Evolutionary conservation across 768 basidiomycete species (phyloP).

Genomic region (Suillus luteus): DNA sequence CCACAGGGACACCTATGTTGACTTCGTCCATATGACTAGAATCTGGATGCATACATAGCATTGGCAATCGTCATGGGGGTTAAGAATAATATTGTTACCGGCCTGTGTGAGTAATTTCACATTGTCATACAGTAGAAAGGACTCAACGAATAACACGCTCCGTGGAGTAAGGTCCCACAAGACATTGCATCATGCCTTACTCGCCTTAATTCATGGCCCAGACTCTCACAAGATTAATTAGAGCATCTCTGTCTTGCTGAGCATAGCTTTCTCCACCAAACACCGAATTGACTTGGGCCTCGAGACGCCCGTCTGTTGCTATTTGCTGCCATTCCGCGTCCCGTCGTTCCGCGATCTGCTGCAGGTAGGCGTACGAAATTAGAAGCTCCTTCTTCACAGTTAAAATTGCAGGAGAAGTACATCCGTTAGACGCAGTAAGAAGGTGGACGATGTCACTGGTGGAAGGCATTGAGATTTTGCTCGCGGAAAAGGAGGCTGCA

Average conservation of each 20-base stretch:
- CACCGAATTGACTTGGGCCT: slow-evolving; percentile 26
- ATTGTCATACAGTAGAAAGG: neutral
- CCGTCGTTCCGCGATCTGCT: slow-evolving; percentile 26
- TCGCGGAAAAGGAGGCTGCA: slow-evolving; percentile 26
- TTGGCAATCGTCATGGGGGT: neutral
- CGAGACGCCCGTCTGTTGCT: slow-evolving; percentile 28
- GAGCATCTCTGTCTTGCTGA: slow-evolving; percentile 3
- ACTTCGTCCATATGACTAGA: neutral
- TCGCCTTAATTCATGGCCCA: slow-evolving; percentile 14
- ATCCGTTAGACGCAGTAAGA: slow-evolving; percentile 29
- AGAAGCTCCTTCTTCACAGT: slow-evolving; percentile 43
- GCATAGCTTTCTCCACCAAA: slow-evolving; percentile 24
- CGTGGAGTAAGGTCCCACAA: neutral
- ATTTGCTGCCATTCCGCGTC: slow-evolving; percentile 38
- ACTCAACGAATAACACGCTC: neutral
- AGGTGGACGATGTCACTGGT: slow-evolving; percentile 22
- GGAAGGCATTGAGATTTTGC: slow-evolving; percentile 26
- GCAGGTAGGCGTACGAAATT: slow-evolving; percentile 41
- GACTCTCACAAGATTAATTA: slow-evolving; percentile 8
- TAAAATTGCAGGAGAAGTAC: slow-evolving; percentile 18
- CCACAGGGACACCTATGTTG: neutral
- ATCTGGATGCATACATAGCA: neutral
- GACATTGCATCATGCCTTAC: neutral
- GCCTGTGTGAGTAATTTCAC: neutral
- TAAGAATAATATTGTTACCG: neutral